Percentiles rank a stretch among this genome's conserved stretches.
phyloP scores from a whole-genome alignment of 495 filamentous ascomycete genomes.

The Endocarpon pusillum region DNA sequence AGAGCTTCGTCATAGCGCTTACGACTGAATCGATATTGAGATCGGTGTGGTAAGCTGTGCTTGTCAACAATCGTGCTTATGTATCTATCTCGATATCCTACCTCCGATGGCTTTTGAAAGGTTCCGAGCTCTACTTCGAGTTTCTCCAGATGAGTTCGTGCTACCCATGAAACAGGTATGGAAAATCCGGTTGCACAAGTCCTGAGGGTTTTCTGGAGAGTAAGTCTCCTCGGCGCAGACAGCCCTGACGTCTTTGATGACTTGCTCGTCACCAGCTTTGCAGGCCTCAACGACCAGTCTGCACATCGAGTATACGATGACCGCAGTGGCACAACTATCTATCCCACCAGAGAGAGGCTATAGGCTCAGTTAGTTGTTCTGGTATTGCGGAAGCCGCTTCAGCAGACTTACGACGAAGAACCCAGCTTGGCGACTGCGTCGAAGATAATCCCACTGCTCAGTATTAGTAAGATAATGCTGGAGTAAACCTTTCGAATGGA shows the following conservation, averaged over 20 bases:
- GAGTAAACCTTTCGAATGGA: no score
- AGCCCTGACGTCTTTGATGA: constrained; percentile 49
- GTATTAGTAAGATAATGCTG: no score
- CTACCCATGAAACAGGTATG: constrained; percentile 70
- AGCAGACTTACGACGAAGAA: constrained; percentile 21
- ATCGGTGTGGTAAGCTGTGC: constrained; percentile 45
- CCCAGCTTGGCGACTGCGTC: constrained; percentile 42
- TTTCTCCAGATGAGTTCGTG: constrained; percentile 52
- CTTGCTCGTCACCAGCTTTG: constrained; percentile 43
- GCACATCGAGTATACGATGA: constrained; percentile 66
- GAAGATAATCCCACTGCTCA: constrained; percentile 86
- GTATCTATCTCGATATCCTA: neutral
- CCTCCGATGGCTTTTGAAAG: constrained; percentile 41
- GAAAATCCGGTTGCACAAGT: constrained; percentile 49
- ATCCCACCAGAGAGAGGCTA: constrained; percentile 63
- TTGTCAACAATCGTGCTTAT: neutral
- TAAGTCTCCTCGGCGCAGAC: constrained; percentile 45
- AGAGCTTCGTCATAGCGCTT: constrained; percentile 33
- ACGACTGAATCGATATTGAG: constrained; percentile 59
- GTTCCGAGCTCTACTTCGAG: constrained; percentile 49
- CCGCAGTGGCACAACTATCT: constrained; percentile 41
- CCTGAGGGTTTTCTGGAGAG: constrained; percentile 36
- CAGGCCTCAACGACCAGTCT: constrained; percentile 53
- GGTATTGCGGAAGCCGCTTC: neutral
- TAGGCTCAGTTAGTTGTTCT: constrained; percentile 11